Base-by-base conservation (phyloP, 2,329 filamentous ascomycete species). In the Penicillium sp. region DNA sequence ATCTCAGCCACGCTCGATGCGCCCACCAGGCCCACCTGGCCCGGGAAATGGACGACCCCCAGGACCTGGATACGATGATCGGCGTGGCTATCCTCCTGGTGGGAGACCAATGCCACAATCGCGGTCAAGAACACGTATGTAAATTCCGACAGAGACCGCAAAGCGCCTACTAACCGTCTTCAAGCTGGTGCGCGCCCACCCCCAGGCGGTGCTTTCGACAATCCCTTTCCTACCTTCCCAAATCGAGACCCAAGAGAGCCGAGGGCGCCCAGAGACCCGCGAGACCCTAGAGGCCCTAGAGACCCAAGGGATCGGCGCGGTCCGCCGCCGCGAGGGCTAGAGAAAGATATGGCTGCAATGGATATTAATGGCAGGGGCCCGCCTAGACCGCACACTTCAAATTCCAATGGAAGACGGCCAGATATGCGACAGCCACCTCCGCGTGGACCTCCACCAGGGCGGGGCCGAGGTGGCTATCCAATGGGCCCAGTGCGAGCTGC, bases 151-250 rank as follows among this genome's bases (percentile, higher is more conserved):
- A 40, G 24, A 51, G 20, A 38, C 24, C 31, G 51, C 22, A 38
- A 42, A 34, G 22, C 18, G 29, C 13, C 31, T 22, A 44, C 53
- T 64, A 56, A 65, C 37, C 42, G 16, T 14, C 49, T 38, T 38
- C 18, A 55, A 66, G 46, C 62, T 37, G 47, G 59, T 47, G 65
- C 48, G 47, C 64, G 62, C 49, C 61, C 63, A 35, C 74, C 72
- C 4, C 70, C 70, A 46, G 77, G 34, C 72, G 76, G 43, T 70
- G 73, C 72, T 29, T 81, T 75, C 69, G 81, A 83, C 55, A 79
- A 77, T 60, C 80, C 80, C 3, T 82, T 82, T 53, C 79, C 80
- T 26, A 66, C 73, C 5, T 80, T 69, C 58, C 74, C 64, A 45
- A 43, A 38, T 16, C 52, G 46, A 44, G 51, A 54, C 22, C 51